Conservation (phyloP, 2,329 filamentous ascomycete species). For the Magnaporthales sp. region DNA sequence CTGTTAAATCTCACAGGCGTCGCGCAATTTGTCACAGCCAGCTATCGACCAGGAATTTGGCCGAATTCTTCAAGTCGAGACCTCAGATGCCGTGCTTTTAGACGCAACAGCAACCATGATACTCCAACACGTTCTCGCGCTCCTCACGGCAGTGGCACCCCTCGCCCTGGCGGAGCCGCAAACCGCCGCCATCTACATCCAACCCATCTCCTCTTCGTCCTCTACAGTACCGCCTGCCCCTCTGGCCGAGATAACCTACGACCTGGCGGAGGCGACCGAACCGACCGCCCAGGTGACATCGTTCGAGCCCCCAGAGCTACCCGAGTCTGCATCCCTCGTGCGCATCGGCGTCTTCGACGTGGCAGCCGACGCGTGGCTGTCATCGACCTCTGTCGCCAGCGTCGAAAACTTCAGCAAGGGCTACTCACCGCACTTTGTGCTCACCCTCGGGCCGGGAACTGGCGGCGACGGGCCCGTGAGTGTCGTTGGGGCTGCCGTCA, state of each 20-base stretch:
- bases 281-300: slow-evolving; percentile 37
- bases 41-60: neutral
- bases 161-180: slow-evolving; percentile 30
- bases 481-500: slow-evolving; percentile 41
- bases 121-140: slow-evolving; percentile 27
- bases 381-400: slow-evolving; percentile 46
- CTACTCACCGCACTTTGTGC: slow-evolving; percentile 46
- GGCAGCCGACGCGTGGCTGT: slow-evolving; percentile 36
- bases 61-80: neutral
- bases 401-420: slow-evolving; percentile 52
- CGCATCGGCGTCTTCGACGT: slow-evolving; percentile 51
- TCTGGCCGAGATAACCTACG: slow-evolving; percentile 50
- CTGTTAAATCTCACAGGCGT: neutral
- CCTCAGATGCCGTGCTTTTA: neutral
- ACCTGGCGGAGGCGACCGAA: slow-evolving; percentile 22
- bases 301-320: slow-evolving; percentile 46
- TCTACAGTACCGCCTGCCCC: slow-evolving; percentile 20
- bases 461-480: slow-evolving; percentile 20
- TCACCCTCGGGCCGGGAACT: slow-evolving; percentile 29
- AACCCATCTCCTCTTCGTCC: slow-evolving; percentile 32
- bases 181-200: slow-evolving; percentile 44
- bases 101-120: slow-evolving; percentile 28
- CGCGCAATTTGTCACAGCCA: neutral
- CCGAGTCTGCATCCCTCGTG: slow-evolving; percentile 36
- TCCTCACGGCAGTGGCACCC: slow-evolving; percentile 21